phyloP scores from a whole-genome alignment of 139 green algal species.

The Spirogloea muscicola region DNA sequence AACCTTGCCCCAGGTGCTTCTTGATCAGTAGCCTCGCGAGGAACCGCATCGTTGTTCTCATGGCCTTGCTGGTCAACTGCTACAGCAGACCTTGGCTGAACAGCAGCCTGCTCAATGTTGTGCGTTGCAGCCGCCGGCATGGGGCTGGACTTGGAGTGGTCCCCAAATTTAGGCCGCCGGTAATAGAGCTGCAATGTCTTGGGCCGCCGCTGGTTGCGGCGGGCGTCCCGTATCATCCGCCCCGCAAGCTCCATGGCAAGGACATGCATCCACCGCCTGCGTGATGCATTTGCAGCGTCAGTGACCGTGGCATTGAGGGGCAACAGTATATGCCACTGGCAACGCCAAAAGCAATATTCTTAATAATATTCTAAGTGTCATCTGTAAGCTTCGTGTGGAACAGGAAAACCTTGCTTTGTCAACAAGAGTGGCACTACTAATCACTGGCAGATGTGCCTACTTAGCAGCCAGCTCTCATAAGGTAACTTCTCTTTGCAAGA shows the following conservation, averaged over 20 bases:
- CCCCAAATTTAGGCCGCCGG: neutral
- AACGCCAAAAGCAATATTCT: slow-evolving; percentile 6
- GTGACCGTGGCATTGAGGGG: neutral
- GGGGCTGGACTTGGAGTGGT: slow-evolving; percentile 8
- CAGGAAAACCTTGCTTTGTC: neutral
- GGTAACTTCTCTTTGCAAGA: too few relatives aligned
- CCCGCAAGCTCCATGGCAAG: slow-evolving; percentile 6
- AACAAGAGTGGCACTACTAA: neutral
- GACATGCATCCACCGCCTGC: slow-evolving; percentile 23
- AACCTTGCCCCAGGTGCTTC: neutral
- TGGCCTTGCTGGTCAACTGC: neutral
- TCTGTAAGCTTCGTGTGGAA: neutral
- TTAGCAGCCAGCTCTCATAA: too few relatives aligned
- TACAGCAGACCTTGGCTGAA: neutral
- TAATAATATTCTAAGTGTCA: slow-evolving; percentile 12
- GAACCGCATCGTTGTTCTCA: neutral
- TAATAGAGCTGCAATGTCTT: slow-evolving; percentile 28
- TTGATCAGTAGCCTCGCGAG: neutral
- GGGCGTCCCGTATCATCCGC: slow-evolving; percentile 12
- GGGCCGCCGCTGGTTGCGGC: slow-evolving; percentile 11
- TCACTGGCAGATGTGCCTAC: neutral
- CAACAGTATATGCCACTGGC: neutral
- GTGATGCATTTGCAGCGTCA: neutral
- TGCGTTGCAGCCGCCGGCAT: neutral
- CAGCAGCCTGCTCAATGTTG: neutral